A percentile compares a stretch with the other conserved stretches of the same genome.
Conservation (phyloP, 2,329 filamentous ascomycete genomes). For the Sporothrix globosa region DNA sequence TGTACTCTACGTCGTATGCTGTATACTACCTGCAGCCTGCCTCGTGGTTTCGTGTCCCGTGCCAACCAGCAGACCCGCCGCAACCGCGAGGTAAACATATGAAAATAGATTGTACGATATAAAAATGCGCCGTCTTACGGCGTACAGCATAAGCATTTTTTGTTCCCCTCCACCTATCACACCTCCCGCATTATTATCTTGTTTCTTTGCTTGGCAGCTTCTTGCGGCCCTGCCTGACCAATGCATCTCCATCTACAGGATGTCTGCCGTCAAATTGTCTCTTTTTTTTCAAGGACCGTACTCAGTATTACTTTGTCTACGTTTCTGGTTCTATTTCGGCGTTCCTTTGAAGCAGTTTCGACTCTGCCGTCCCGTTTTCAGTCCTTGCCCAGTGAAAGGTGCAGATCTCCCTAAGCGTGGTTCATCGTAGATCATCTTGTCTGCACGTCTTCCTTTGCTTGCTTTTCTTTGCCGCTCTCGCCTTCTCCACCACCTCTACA, state of each 20-base stretch:
- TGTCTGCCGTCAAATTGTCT: background rate
- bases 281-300: background rate
- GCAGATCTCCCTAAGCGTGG: background rate
- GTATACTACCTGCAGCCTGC: slow-evolving; percentile 6
- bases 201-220: background rate
- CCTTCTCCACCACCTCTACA: background rate
- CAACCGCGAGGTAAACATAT: slow-evolving; percentile 12
- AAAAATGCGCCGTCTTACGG: background rate
- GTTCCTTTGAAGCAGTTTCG: background rate
- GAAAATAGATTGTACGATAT: background rate
- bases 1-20: slow-evolving; percentile 18
- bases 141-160: background rate
- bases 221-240: slow-evolving; percentile 22
- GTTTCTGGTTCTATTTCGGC: background rate
- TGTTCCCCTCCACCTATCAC: background rate
- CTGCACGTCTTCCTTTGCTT: background rate
- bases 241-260: background rate
- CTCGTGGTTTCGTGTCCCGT: slow-evolving; percentile 1
- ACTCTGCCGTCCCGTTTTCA: background rate
- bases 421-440: slow-evolving; percentile 18
- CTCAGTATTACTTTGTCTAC: background rate
- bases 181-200: background rate
- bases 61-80: slow-evolving; percentile 4
- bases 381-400: background rate
- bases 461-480: background rate